Conservation (phyloP, 371 early-diverging fungal genomes). For the Circinella umbellata region DNA sequence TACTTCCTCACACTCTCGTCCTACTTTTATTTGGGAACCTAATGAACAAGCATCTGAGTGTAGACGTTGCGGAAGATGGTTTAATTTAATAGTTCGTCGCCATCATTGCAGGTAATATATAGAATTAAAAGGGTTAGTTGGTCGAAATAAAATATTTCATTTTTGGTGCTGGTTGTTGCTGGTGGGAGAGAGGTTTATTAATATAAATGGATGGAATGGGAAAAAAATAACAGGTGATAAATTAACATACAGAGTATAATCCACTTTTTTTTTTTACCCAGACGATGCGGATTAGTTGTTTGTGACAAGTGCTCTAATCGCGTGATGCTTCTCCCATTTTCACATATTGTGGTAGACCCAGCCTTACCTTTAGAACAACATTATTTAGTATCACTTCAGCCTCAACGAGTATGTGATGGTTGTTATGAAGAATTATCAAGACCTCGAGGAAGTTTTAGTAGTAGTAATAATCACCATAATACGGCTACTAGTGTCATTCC, state of each 20-base stretch:
- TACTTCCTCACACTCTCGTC: conserved; percentile 11
- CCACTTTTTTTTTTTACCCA: not conserved
- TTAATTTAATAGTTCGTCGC: conserved; percentile 68
- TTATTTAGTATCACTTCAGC: conserved; percentile 40
- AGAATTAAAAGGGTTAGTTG: too few relatives aligned
- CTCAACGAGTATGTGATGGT: conserved; percentile 60
- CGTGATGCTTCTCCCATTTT: conserved; percentile 51
- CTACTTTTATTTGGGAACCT: conserved; percentile 16
- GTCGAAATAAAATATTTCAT: not conserved
- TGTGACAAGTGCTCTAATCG: conserved; percentile 75
- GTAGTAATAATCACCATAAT: too few relatives aligned
- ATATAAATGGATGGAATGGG: not conserved
- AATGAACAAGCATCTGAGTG: conserved; percentile 57
- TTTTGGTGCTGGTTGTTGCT: not conserved
- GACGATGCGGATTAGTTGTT: conserved; percentile 82
- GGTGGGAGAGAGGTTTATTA: not conserved
- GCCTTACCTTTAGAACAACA: conserved; percentile 29
- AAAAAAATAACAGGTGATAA: conserved; percentile 4
- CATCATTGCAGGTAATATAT: conserved; percentile 70
- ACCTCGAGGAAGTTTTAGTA: not conserved
- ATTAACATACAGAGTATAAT: not conserved
- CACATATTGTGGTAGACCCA: conserved; percentile 60
- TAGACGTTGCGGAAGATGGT: conserved; percentile 67
- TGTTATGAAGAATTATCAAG: conserved; percentile 38
- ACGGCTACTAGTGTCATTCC: not conserved